Percentiles rank a stretch among this genome's conserved stretches.
Conservation (phyloP, 345 rosid genomes). For the Geranium rotundifolium region DNA sequence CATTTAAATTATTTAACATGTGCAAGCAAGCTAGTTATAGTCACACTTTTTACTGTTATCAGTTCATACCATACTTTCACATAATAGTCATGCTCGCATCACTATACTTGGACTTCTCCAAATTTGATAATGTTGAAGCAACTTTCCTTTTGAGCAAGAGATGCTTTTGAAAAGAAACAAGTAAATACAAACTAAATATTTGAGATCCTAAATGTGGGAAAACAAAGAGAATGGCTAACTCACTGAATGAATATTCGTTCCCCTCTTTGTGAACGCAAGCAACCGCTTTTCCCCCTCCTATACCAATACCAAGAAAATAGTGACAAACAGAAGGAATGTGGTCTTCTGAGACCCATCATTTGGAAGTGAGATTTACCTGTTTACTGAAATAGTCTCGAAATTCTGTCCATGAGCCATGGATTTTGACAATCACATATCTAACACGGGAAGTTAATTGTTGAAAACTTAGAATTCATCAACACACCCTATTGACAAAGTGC, state of each 20-base stretch:
- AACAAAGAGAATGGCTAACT: slow-evolving; percentile 16
- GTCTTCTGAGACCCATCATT: not conserved
- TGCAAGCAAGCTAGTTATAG: too few species aligned
- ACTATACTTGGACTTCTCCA: too few species aligned
- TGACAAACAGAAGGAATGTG: slow-evolving; percentile 1
- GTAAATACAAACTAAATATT: too few species aligned
- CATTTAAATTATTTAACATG: too few species aligned
- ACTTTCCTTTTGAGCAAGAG: too few species aligned
- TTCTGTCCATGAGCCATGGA: slow-evolving; percentile 70
- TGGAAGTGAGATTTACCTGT: slow-evolving; percentile 42
- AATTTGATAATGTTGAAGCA: too few species aligned
- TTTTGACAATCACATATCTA: slow-evolving; percentile 74
- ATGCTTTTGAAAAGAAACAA: too few species aligned
- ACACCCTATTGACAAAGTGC: too few species aligned
- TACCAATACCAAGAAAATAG: slow-evolving; percentile 8
- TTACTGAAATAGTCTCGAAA: slow-evolving; percentile 61
- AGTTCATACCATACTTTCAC: too few species aligned
- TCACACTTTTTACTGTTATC: too few species aligned
- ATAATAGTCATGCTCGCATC: too few species aligned
- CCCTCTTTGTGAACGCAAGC: slow-evolving; percentile 88
- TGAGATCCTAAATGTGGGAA: slow-evolving; percentile 1
- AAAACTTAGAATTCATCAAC: slow-evolving; percentile 13
- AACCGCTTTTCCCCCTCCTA: slow-evolving; percentile 80
- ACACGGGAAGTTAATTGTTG: slow-evolving; percentile 18
- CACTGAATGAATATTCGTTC: slow-evolving; percentile 66